Base-by-base conservation (phyloP, 75 land plant genomes). In the Selaginella moellendorffii region DNA sequence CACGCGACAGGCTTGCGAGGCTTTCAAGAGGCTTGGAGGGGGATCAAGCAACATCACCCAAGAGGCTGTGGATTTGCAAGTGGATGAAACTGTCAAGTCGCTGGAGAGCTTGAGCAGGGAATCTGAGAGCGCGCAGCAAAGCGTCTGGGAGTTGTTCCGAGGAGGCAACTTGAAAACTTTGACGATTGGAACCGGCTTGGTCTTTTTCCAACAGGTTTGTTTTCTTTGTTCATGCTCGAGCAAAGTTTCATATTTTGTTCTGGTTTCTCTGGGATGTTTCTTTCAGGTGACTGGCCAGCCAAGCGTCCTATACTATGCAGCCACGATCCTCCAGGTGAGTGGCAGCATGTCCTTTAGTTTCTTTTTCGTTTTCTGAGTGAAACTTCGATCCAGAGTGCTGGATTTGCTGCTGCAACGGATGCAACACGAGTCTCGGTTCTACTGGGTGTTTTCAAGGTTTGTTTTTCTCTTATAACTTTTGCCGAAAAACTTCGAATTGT, bases 261-360 rank as follows among this genome's bases (percentile, higher is more conserved):
- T 5, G 10, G 5, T 36, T 36, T 5, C 46, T 36, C 14, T 5
- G 46, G n/a, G n/a, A n/a, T n/a, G n/a, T n/a, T n/a, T 46, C 24
- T 28, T 30, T 14, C 76, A 89, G 88, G 82, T 95, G 65, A 95
- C 99, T 17, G 99, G 99, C 1, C 99, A 95, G 68, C 99, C 99
- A 9, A 86, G 91, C 79, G 97, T 95, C 0, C 74, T 95, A 24
- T 95, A 95, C 68, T 95, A 90, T 75, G 99, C 99, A 2, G 88
- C 88, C 56, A 42, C 99, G 9, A 95, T 95, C 72, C 87, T 95
- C 63, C 96, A 89, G 91, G 96, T 89, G n/a, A n/a, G n/a, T n/a
- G n/a, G n/a, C n/a, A n/a, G n/a, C n/a, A 72, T 52, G 24, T 21
- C 19, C 42, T 12, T 51, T 30, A 0, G 22, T 21, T 19, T 64